Evolutionary conservation across 208 protist genomes (phyloP), one percentile per base, ranked within the genome.

Genomic region (Trypanosoma boissoni): DNA sequence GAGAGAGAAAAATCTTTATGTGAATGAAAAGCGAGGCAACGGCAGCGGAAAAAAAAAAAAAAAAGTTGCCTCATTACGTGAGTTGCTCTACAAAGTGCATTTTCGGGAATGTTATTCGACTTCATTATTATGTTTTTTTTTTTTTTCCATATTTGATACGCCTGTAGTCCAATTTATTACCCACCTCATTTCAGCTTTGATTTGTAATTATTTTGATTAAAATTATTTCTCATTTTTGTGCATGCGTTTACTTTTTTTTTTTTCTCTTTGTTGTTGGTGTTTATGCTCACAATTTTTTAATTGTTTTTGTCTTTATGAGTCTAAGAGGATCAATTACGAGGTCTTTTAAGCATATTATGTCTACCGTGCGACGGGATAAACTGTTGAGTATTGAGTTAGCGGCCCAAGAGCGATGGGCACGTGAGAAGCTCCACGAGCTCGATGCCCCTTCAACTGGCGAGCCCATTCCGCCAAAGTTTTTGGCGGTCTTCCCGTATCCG

Each of bases 401-500:
- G 28, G 74, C 73, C 20, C 88, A 94, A 68, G 59, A 55, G 27
- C 55, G 63, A 2, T 94, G 88, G 88, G 75, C 74, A 49, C 34
- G 58, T 2, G 58, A 81, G 54, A 82, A 83, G 65, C 53, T 88
- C 12, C 69, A 92, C 39, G 74, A 91, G 59, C 50, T 72, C 18
- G 75, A 94, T 39, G 84, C 88, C 29, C 84, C 84, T 7, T 48
- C 63, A 31, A 61, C 65, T 1, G 77, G 83, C 8, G 75, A 80
- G 52, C 41, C 28, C 3, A 57, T 54, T 14, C 77, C 72, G 16
- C 64, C 70, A 24, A 99, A 99, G 83, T 99, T 91, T 80, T 83
- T 99, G 46, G 88, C 95, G 43, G 99, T 98, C 12, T 99, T 99
- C 64, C 99, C 99, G n/a, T 99, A 99, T 68, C 98, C 99, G n/a